Base-by-base conservation (phyloP, 2,329 filamentous ascomycete genomes). In the Fusarium clavum region DNA sequence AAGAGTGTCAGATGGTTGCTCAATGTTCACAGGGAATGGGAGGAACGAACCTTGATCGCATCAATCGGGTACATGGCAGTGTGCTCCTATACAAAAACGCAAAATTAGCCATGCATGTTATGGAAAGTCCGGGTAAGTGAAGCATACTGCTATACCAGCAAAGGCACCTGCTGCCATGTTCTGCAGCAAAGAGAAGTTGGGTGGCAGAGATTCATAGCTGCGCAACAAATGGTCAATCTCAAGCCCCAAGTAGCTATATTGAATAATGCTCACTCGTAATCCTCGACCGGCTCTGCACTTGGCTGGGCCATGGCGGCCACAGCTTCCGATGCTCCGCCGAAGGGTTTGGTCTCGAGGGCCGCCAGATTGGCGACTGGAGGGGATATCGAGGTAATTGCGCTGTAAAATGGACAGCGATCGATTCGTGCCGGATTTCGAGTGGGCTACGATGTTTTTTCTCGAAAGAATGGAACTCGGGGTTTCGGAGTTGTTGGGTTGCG, bases 51-150 rank as follows among this genome's bases (percentile, higher is more conserved):
- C 92, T 99, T 99, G 79, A 99, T 92, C 74, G 97, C 90, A 84
- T 99, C 96, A 78, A 99, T 92, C 22, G 96, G 96, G 79, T 99
- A 99, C 96, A 99, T 98, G 77, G 97, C 94, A 64, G 95, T 97
- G 82, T 98, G 95, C 84, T 98, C 95, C 94, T 98, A 74, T 54
- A 66, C 24, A 27, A 27, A 38, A 27, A 56, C 56, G 14, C 44
- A 75, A 65, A 74, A 71, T 72, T 65, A 66, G 51, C 63, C 49
- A 47, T 32, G 20, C 30, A 25, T 60, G 32, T 51, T n/a, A 18
- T 40, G 20, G 58, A 24, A 25, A 59, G 32, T 25, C 52, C 30
- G 49, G 16, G 43, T 46, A 32, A 48, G 32, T 45, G 40, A 55
- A 25, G 78, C 91, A 75, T 90, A 97, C 94, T 77, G 94, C 94